Conservation (phyloP, 1,139 yeast species). For the Saccharomycopsis crataegensis region DNA sequence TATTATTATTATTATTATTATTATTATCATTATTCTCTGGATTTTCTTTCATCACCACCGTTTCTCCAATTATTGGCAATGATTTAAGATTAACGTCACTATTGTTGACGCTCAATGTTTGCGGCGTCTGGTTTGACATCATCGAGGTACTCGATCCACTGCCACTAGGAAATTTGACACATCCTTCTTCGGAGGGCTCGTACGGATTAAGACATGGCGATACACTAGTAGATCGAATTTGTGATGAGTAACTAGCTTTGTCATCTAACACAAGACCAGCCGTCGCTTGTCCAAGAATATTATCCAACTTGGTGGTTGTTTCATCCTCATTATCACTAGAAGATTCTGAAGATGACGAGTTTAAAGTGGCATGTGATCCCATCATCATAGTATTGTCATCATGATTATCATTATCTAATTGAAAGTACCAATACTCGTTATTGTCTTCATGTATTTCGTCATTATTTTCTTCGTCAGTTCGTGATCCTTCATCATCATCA, state of each 20-base stretch:
- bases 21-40: background rate
- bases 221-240: too few species aligned
- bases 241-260: too few species aligned
- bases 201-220: too few species aligned
- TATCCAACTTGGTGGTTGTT: too few species aligned
- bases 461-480: constrained; percentile 1
- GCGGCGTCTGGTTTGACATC: constrained; percentile 4
- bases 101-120: constrained; percentile 14
- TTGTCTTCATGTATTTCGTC: background rate
- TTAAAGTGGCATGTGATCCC: too few species aligned
- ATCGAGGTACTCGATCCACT: background rate
- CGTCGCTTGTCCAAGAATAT: too few species aligned
- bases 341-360: too few species aligned
- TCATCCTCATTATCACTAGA: too few species aligned
- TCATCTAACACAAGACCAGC: too few species aligned
- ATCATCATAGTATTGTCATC: background rate
- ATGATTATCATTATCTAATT: constrained; percentile 9
- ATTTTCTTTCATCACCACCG: background rate
- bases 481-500: background rate
- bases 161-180: too few species aligned
- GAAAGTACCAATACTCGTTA: constrained; percentile 15
- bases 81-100: constrained; percentile 13
- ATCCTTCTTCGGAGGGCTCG: too few species aligned
- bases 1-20: too few species aligned
- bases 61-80: constrained; percentile 1